Percentiles rank a stretch among this genome's conserved stretches.
These are phyloP conservation scores for Penicillium thymicola DNA, from an alignment of 2,329 filamentous ascomycete genomes.

Conservation along the genomic window DNA sequence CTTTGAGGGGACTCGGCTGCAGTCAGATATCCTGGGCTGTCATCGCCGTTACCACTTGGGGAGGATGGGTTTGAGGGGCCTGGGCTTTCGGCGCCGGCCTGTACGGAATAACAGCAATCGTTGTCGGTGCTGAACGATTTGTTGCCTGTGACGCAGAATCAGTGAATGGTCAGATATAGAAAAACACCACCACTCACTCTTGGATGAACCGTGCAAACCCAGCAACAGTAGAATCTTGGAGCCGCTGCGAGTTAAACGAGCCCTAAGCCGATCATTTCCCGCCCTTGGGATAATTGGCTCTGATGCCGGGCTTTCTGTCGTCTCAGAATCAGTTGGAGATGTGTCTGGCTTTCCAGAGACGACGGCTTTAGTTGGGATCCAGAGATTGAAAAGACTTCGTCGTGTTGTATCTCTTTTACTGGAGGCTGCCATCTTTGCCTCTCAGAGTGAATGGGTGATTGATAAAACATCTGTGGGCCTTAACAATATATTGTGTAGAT, in stretches of 20 bases:
- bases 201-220: slow-evolving; percentile 28
- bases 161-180: neutral
- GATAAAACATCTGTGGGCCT: neutral
- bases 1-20: slow-evolving; percentile 1
- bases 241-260: slow-evolving; percentile 34
- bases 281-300: slow-evolving; percentile 15
- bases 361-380: slow-evolving; percentile 20
- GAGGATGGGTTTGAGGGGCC: neutral
- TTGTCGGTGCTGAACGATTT: slow-evolving; percentile 14
- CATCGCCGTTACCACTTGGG: neutral
- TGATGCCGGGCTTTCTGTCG: slow-evolving; percentile 28
- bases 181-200: slow-evolving; percentile 18
- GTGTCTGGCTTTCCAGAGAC: slow-evolving; percentile 14
- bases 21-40: neutral
- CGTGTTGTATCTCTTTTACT: slow-evolving; percentile 20
- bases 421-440: slow-evolving; percentile 19
- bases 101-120: slow-evolving; percentile 8
- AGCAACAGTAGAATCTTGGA: slow-evolving; percentile 39
- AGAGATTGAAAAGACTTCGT: slow-evolving; percentile 26
- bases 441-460: neutral
- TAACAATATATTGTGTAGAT: slow-evolving; percentile 3
- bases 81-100: neutral
- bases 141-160: slow-evolving; percentile 9
- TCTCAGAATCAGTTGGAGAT: slow-evolving; percentile 18
- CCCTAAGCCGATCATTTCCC: slow-evolving; percentile 28